Evolutionary conservation across 352 stramenopile species (phyloP).

Genomic region (Plasmopara halstedii): DNA sequence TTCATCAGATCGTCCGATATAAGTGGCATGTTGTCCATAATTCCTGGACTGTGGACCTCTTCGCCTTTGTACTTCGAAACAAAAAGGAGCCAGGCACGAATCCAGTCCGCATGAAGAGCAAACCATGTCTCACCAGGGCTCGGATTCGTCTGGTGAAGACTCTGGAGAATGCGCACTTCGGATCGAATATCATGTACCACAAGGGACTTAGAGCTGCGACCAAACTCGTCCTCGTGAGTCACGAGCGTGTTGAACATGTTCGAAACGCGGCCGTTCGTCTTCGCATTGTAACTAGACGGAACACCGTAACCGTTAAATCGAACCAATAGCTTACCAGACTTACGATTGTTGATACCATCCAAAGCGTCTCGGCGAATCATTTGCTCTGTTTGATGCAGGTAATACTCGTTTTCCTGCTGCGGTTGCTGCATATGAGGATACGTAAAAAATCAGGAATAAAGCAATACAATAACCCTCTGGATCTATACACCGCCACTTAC

Average conservation of each 20-base stretch:
- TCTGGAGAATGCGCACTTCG: conserved; percentile 57
- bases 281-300: conserved; percentile 45
- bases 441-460: too few relatives aligned
- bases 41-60: conserved; percentile 40
- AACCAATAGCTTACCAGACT: conserved; percentile 55
- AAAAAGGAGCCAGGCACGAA: conserved; percentile 63
- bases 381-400: conserved; percentile 53
- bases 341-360: conserved; percentile 52
- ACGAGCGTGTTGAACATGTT: conserved; percentile 41
- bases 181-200: conserved; percentile 46
- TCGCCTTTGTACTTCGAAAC: conserved; percentile 68
- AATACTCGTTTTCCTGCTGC: conserved; percentile 45
- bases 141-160: conserved; percentile 56
- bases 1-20: conserved; percentile 60
- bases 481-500: conserved; percentile 14
- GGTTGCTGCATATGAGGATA: conserved; percentile 41
- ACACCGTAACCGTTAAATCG: conserved; percentile 67
- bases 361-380: conserved; percentile 39
- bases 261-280: conserved; percentile 40
- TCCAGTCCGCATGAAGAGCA: conserved; percentile 54
- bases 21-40: conserved; percentile 68
- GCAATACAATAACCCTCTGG: background rate
- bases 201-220: conserved; percentile 27
- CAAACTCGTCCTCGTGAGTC: conserved; percentile 69
- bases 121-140: conserved; percentile 58